Evolutionary conservation across 768 basidiomycete genomes (phyloP), one percentile per base, ranked within the genome.

Genomic region (Hebeloma cylindrosporum): DNA sequence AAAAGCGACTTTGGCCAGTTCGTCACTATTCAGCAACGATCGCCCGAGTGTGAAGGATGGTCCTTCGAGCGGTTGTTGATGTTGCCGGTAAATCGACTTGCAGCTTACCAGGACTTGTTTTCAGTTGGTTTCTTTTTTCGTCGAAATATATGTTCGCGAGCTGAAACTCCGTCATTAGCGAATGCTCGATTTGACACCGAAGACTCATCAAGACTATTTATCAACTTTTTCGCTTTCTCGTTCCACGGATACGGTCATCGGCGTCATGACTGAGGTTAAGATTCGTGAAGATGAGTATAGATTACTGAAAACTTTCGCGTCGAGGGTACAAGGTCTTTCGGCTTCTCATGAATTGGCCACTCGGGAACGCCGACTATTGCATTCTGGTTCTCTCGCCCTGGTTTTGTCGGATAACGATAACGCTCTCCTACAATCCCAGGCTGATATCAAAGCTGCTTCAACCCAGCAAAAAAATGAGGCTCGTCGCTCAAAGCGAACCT

Each of bases 271-370:
- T 29, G 91, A 92, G 56, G 90, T 94, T 51, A 93, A 93, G 58
- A 65, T 76, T 8, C 78, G 89, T 14, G 92, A 94, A 62, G 89
- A 93, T 40, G 89, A 92, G 49, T 90, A 93, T 59, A 81, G 83
- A n/a, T 64, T 79, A 27, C 70, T 89, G 25, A 87, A 86, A 60
- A 63, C 72, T 14, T 71, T 90, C 14, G 66, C 79, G 10, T 60
- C 65, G 5, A 74, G 77, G 0, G 78, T 94, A 48, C 69, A 75
- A 17, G 85, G 85, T 1, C 59, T 88, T 3, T 74, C 81, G 1
- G 62, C 74, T 1, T 58, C 71, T 1, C 65, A 70, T 1, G 75
- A 71, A 17, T 71, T 95, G 1, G 83, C 85, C 1, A 72, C 71
- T 21, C 73, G 91, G 30, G 88, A 88, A 46, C 77, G 93, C n/a